Percentiles rank a stretch among this genome's conserved stretches.
Evolutionary conservation across 176 grass and related monocot genomes (phyloP).

Genomic region (Eleusine indica): DNA sequence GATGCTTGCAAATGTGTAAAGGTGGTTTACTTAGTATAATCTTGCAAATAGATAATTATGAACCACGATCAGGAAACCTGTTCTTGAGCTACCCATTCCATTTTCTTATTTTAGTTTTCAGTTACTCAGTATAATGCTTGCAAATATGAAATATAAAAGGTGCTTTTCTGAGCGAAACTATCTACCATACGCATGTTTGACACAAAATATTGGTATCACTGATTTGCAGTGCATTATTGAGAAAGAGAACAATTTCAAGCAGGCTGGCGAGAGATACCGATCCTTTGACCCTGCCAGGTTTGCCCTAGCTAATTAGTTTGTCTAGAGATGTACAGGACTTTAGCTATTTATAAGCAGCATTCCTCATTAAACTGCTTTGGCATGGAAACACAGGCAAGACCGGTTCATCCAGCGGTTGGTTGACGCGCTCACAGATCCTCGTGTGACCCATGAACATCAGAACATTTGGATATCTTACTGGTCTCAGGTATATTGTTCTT

Average conservation of each 20-base stretch:
- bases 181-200: neutral
- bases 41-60: neutral
- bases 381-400: conserved; percentile 64
- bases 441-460: conserved; percentile 68
- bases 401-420: conserved; percentile 78
- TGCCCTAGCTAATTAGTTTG: neutral
- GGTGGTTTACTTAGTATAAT: neutral
- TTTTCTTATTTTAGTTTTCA: neutral
- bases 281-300: conserved; percentile 82
- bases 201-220: neutral
- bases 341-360: neutral
- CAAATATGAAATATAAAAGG: neutral
- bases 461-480: conserved; percentile 82
- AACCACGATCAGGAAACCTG: too few relatives aligned
- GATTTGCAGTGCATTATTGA: conserved; percentile 68
- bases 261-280: conserved; percentile 80
- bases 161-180: neutral
- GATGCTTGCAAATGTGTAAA: neutral
- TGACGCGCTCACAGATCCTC: conserved; percentile 61
- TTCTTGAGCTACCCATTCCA: neutral
- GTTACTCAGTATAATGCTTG: neutral
- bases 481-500: conserved; percentile 59
- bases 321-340: neutral
- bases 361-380: conserved; percentile 12
- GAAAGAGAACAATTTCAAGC: conserved; percentile 94